These are phyloP conservation scores for Glycyrrhiza uralensis DNA, from an alignment of 306 rosid genomes.

Conservation along the genomic window DNA sequence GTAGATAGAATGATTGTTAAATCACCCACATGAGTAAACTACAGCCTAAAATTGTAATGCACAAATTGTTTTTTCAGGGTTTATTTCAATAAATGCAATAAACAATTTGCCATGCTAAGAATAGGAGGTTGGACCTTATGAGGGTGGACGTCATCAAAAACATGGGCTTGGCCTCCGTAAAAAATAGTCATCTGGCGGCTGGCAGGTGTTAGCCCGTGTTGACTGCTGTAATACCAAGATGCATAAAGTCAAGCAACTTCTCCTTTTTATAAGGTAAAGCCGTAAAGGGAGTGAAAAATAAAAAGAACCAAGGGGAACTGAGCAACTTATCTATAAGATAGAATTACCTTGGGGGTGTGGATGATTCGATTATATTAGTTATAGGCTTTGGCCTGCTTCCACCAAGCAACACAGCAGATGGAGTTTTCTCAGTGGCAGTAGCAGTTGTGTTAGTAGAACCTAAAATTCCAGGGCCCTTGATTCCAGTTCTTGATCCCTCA, in stretches of 20 bases:
- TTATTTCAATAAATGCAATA: not conserved
- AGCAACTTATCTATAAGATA: not conserved
- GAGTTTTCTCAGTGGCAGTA: slow-evolving; percentile 54
- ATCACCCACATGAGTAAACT: not conserved
- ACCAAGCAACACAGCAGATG: slow-evolving; percentile 53
- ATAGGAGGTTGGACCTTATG: slow-evolving; percentile 64
- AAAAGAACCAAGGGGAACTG: not conserved
- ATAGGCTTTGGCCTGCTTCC: slow-evolving; percentile 61
- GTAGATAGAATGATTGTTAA: not conserved
- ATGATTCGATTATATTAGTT: slow-evolving; percentile 51
- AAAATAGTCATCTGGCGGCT: slow-evolving; percentile 95
- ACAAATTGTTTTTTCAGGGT: slow-evolving; percentile 1
- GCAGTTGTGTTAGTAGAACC: slow-evolving; percentile 52
- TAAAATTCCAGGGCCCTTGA: slow-evolving; percentile 80
- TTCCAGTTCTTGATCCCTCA: slow-evolving; percentile 97
- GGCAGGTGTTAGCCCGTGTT: slow-evolving; percentile 55
- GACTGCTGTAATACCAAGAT: slow-evolving; percentile 52
- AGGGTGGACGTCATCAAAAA: slow-evolving; percentile 92
- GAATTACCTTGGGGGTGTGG: slow-evolving; percentile 54
- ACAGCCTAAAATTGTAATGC: not conserved
- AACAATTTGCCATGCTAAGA: slow-evolving; percentile 12
- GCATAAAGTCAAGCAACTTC: slow-evolving; percentile 28
- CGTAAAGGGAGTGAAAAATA: not conserved
- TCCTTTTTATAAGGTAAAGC: slow-evolving; percentile 1
- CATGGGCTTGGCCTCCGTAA: slow-evolving; percentile 99